Conservation (phyloP, 805 yeast species). For the Kluyveromyces starmeri region DNA sequence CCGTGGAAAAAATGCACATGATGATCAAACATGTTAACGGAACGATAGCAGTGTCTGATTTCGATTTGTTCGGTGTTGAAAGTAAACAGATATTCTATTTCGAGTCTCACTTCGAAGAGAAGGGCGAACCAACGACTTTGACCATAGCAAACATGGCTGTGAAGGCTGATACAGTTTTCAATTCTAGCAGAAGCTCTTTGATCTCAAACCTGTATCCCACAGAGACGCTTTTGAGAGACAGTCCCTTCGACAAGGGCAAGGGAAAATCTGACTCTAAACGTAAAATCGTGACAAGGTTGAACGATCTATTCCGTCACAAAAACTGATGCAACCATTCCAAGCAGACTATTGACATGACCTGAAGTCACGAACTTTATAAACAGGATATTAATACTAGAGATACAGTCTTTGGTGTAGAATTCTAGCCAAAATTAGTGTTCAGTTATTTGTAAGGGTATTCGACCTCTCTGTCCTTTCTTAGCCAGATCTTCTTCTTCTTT, state of each 20-base stretch:
- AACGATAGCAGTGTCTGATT: conserved; percentile 3
- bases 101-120: neutral
- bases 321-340: too few species aligned
- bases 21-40: conserved; percentile 2
- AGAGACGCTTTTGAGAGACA: neutral
- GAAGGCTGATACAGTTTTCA: neutral
- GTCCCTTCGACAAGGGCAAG: neutral
- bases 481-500: conserved; percentile 88
- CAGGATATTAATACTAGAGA: too few species aligned
- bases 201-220: neutral
- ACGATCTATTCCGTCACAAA: neutral
- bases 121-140: neutral
- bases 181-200: neutral
- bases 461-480: conserved; percentile 69
- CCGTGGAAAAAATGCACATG: neutral
- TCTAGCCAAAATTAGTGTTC: too few species aligned
- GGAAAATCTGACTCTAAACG: neutral
- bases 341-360: too few species aligned
- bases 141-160: neutral
- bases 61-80: conserved; percentile 1
- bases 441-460: conserved; percentile 72
- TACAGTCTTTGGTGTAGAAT: too few species aligned
- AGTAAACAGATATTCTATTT: conserved; percentile 3
- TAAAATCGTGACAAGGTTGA: neutral
- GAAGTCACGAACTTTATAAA: too few species aligned